Evolutionary conservation across 75 land plant genomes (phyloP).

Genomic region (Adiantum capillusveneris): DNA sequence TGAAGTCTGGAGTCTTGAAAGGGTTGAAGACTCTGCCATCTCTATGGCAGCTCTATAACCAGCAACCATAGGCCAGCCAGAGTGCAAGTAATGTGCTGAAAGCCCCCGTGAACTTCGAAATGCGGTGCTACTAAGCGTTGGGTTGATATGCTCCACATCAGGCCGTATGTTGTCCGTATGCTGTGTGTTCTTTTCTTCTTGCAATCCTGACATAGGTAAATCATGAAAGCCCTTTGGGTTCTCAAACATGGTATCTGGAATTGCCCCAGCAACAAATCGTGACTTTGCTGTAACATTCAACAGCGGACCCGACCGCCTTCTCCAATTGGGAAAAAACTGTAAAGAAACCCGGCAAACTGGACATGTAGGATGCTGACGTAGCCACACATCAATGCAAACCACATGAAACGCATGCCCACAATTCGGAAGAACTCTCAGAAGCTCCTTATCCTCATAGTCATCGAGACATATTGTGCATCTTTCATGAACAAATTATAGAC

Average conservation of each 20-base stretch:
- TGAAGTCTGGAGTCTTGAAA: too few relatives aligned
- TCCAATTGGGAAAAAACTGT: constrained; percentile 36
- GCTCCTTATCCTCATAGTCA: constrained; percentile 54
- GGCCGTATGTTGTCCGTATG: too few relatives aligned
- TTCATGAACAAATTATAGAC: not conserved
- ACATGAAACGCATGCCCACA: constrained; percentile 76
- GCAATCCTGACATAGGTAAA: too few relatives aligned
- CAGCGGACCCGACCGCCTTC: constrained; percentile 35
- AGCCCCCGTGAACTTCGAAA: too few relatives aligned
- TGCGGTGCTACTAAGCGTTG: too few relatives aligned
- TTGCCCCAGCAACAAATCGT: not conserved
- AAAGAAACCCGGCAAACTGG: constrained; percentile 79
- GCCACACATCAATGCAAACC: constrained; percentile 77
- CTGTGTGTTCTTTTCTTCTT: too few relatives aligned
- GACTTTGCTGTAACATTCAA: constrained; percentile 11
- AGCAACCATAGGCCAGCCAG: too few relatives aligned
- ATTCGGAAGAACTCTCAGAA: constrained; percentile 56
- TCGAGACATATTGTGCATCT: constrained; percentile 70
- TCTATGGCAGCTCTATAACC: too few relatives aligned
- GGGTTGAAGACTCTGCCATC: too few relatives aligned
- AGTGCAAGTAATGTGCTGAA: too few relatives aligned
- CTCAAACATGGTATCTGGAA: not conserved
- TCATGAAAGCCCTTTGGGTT: not conserved
- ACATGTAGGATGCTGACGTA: constrained; percentile 67
- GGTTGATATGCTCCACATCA: too few relatives aligned